Evolutionary conservation across 2,329 filamentous ascomycete genomes (phyloP), one percentile per base, ranked within the genome.

Genomic region (Periglandula ipomoeae): DNA sequence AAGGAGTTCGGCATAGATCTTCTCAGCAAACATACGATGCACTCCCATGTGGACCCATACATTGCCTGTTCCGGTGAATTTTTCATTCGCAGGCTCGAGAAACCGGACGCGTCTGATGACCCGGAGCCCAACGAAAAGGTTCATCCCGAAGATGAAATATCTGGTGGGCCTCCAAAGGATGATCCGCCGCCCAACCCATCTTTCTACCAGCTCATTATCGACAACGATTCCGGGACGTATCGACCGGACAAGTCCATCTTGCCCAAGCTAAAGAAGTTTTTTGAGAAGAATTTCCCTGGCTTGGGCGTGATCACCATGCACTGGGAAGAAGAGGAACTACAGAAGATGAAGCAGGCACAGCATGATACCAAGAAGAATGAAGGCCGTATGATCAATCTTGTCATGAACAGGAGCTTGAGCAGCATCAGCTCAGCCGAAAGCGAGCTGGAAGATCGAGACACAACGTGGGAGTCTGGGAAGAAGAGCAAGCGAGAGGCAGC

Each of bases 151-250:
- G 58, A 74, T 1, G 67, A 76, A 3, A 43, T 75, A 2, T 65
- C 67, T 4, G 71, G 65, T n/a, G 77, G 70, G 0, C 74, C 73
- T 3, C 74, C 73, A 1, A 52, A 63, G 15, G 59, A 62, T 0
- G 53, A 65, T 0, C 74, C 73, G 3, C 76, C 72, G 0, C 56
- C 63, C 13, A 65, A 74, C 49, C 77, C 70, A n/a, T 61, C 65
- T 46, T 73, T 75, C 61, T 97, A 95, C 64, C 85, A 95, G 62
- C 78, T 97, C 8, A 73, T 93, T 54, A 96, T 97, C 60, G 91
- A 97, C 70, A 97, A 97, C 60, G 91, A 95, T 66, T 89, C 84
- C 48, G 91, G 91, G 10, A 97, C 91, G 0, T 97, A 97, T 65
- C 80, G 91, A 0, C 91, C 91, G 0, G 89, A 94, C 60, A 85